Evolutionary conservation across 495 filamentous ascomycete species (phyloP).

Genomic region (Hyaloscypha variabilis): DNA sequence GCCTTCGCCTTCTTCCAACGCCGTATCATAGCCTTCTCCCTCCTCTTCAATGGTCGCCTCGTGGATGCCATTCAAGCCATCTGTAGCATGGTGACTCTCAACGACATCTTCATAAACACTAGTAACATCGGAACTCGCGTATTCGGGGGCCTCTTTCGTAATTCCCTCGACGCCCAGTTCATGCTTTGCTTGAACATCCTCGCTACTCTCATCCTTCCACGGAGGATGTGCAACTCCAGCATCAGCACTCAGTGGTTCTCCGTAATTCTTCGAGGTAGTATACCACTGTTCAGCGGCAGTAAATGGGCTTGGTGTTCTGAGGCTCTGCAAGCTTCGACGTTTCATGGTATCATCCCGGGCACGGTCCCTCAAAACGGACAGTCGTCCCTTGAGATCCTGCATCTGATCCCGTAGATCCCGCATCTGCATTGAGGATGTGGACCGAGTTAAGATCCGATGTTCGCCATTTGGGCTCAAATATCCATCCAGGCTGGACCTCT

Average conservation of each 20-base stretch:
- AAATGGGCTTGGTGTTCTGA: conserved; percentile 84
- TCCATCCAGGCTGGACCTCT: conserved; percentile 22
- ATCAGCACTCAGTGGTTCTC: conserved; percentile 38
- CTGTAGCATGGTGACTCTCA: conserved; percentile 37
- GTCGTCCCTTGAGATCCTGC: conserved; percentile 88
- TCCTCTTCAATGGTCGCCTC: conserved; percentile 20
- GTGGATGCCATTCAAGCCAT: conserved; percentile 7
- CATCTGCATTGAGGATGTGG: conserved; percentile 69
- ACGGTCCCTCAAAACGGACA: conserved; percentile 82
- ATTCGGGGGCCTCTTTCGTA: conserved; percentile 7
- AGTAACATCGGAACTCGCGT: conserved; percentile 42
- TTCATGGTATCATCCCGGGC: conserved; percentile 81
- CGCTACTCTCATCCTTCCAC: conserved; percentile 29
- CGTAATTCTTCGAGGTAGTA: conserved; percentile 51
- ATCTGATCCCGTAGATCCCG: conserved; percentile 88
- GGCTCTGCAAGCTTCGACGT: conserved; percentile 79
- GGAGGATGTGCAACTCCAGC: conserved; percentile 37
- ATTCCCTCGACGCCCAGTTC: neutral
- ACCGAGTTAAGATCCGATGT: conserved; percentile 45
- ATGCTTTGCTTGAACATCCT: neutral
- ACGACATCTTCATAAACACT: conserved; percentile 65
- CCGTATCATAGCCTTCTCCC: conserved; percentile 11
- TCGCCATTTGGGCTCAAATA: conserved; percentile 26
- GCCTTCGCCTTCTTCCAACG: conserved; percentile 11
- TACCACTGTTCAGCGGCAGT: conserved; percentile 81